Conservation (phyloP, 208 protist species). For the Plasmodiophora brassicae region DNA sequence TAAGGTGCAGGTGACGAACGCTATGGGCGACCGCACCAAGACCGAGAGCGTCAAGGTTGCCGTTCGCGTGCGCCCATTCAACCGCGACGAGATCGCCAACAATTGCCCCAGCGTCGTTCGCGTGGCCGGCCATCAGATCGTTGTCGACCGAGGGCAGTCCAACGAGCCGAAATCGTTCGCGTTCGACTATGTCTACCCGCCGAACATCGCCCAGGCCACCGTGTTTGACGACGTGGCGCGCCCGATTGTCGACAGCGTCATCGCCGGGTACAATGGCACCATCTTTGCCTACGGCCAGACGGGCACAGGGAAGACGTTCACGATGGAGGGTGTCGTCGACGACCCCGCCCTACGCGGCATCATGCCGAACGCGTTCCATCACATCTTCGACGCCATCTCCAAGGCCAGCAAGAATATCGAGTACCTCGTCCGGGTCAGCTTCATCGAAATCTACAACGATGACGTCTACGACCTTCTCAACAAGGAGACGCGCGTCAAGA, state of each 20-base stretch:
- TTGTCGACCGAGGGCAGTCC: background rate
- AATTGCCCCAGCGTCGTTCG: constrained; percentile 7
- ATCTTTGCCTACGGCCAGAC: constrained; percentile 55
- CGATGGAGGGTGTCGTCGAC: constrained; percentile 45
- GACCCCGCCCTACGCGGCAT: constrained; percentile 31
- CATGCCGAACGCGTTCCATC: constrained; percentile 50
- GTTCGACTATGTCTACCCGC: constrained; percentile 45
- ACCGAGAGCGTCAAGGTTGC: constrained; percentile 44
- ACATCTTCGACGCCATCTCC: constrained; percentile 43
- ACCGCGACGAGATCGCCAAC: background rate
- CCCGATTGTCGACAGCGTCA: constrained; percentile 44
- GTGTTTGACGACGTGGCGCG: constrained; percentile 46
- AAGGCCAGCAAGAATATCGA: constrained; percentile 30
- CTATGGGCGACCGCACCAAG: background rate
- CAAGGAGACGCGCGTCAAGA: constrained; percentile 3
- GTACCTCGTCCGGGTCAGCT: constrained; percentile 46
- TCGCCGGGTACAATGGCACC: constrained; percentile 51
- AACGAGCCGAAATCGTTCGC: constrained; percentile 44
- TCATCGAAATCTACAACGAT: constrained; percentile 63
- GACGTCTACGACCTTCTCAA: constrained; percentile 57
- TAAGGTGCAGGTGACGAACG: too few relatives aligned
- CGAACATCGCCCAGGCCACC: constrained; percentile 18
- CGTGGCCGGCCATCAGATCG: constrained; percentile 22
- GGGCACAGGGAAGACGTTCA: constrained; percentile 52
- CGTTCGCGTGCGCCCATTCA: constrained; percentile 43